phyloP scores from a whole-genome alignment of 495 filamentous ascomycete species.

The Aspergillus sclerotiicarbonarius region DNA sequence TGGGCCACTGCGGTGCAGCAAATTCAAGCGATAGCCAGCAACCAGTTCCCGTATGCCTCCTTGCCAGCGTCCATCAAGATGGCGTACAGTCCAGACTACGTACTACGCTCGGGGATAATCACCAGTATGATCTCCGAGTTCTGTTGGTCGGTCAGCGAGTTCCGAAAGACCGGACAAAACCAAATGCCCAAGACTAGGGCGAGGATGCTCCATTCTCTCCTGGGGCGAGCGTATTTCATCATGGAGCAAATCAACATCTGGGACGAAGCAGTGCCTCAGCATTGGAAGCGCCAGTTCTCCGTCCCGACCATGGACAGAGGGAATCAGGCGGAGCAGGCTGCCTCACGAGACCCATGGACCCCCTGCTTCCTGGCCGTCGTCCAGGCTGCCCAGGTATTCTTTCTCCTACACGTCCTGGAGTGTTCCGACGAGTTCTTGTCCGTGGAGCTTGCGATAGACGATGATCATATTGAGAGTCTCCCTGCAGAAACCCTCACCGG shows the following conservation, averaged over 20 bases:
- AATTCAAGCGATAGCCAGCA: slow-evolving; percentile 9
- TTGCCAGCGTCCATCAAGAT: slow-evolving; percentile 3
- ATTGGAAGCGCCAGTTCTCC: slow-evolving; percentile 3
- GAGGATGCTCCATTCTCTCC: background rate
- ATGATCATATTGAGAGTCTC: background rate
- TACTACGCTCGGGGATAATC: background rate
- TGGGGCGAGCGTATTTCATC: background rate
- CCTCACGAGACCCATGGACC: background rate
- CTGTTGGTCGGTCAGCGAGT: background rate
- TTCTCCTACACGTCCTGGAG: background rate
- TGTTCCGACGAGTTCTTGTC: background rate
- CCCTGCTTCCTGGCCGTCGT: background rate
- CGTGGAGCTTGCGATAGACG: background rate
- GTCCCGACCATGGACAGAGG: background rate
- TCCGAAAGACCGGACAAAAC: background rate
- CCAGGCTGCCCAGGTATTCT: background rate
- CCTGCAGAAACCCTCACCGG: background rate
- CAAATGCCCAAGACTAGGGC: background rate
- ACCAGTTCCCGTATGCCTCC: background rate
- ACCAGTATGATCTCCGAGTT: slow-evolving; percentile 6
- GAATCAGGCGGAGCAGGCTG: background rate
- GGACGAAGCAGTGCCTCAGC: background rate
- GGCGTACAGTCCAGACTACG: background rate
- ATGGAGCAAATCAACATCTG: slow-evolving; percentile 5
- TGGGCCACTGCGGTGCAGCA: background rate